A percentile compares a stretch with the other conserved stretches of the same genome.
These are phyloP conservation scores for Moricandia arvensis DNA, from an alignment of 345 rosid species.

Conservation along the genomic window DNA sequence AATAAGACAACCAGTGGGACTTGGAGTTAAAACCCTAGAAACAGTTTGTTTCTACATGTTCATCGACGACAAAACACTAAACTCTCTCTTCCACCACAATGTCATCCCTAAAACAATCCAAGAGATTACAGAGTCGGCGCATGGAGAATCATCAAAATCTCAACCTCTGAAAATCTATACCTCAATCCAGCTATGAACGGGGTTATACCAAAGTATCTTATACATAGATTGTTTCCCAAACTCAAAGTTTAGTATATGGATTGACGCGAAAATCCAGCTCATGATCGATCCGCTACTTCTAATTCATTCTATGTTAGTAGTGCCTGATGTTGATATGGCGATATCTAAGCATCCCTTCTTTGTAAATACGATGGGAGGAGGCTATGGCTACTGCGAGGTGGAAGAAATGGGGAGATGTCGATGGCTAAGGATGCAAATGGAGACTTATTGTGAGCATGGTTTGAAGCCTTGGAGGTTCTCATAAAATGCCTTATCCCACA, in stretches of 20 bases:
- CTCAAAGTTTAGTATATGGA: conserved; percentile 82
- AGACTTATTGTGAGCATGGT: conserved; percentile 82
- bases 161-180: conserved; percentile 42
- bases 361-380: conserved; percentile 83
- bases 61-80: conserved; percentile 61
- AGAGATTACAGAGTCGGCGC: conserved; percentile 46
- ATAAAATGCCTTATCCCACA: conserved; percentile 74
- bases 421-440: conserved; percentile 69
- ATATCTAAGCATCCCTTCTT: conserved; percentile 74
- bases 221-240: conserved; percentile 84
- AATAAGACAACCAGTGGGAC: conserved; percentile 76
- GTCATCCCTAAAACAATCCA: conserved; percentile 37
- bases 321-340: conserved; percentile 62
- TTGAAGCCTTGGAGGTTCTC: conserved; percentile 72
- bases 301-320: conserved; percentile 63
- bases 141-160: conserved; percentile 65
- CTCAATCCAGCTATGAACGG: conserved; percentile 88
- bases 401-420: conserved; percentile 82
- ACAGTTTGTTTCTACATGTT: conserved; percentile 85
- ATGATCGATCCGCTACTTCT: conserved; percentile 75
- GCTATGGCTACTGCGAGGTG: conserved; percentile 95
- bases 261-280: conserved; percentile 84
- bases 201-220: conserved; percentile 72
- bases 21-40: conserved; percentile 64
- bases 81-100: conserved; percentile 46